Percentiles rank a stretch among this genome's conserved stretches.
phyloP scores from a whole-genome alignment of 2,329 filamentous ascomycete species.

The Apiospora malaysiana region DNA sequence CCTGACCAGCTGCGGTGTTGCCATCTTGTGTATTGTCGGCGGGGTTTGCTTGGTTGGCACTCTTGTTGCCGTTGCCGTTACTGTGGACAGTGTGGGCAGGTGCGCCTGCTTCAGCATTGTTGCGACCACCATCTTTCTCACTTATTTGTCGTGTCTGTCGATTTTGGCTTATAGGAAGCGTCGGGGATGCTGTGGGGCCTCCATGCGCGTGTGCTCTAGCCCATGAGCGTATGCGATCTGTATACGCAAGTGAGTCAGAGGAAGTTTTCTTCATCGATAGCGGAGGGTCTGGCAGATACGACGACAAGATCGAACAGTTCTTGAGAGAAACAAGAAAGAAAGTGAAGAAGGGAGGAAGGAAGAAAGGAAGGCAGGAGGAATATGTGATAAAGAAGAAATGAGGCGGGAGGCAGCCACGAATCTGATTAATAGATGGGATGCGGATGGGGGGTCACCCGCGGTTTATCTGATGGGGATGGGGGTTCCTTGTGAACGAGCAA shows the following conservation, averaged over 20 bases:
- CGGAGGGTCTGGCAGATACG: slow-evolving; percentile 40
- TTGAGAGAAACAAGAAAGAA: background rate
- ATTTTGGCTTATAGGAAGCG: slow-evolving; percentile 46
- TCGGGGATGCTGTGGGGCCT: slow-evolving; percentile 46
- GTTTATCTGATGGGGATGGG: slow-evolving; percentile 5
- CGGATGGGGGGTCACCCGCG: background rate
- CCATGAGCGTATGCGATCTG: slow-evolving; percentile 64
- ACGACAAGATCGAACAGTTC: slow-evolving; percentile 34
- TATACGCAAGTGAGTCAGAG: slow-evolving; percentile 54
- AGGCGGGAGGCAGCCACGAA: slow-evolving; percentile 2
- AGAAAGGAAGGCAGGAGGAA: background rate
- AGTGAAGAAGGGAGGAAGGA: background rate
- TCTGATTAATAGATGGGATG: slow-evolving; percentile 18
- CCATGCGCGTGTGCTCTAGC: slow-evolving; percentile 61
- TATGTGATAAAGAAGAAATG: background rate
- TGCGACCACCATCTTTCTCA: slow-evolving; percentile 30
- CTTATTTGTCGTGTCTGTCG: slow-evolving; percentile 27
- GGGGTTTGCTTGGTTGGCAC: slow-evolving; percentile 31
- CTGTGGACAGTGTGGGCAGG: slow-evolving; percentile 33
- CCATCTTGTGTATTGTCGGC: slow-evolving; percentile 38
- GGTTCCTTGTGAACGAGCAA: slow-evolving; percentile 12
- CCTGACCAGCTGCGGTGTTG: slow-evolving; percentile 43
- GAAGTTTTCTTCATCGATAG: slow-evolving; percentile 68
- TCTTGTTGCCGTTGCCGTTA: slow-evolving; percentile 22
- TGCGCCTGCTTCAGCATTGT: slow-evolving; percentile 29